Base-by-base conservation (phyloP, 1,284 basidiomycete species). In the Trichosporon faecale region DNA sequence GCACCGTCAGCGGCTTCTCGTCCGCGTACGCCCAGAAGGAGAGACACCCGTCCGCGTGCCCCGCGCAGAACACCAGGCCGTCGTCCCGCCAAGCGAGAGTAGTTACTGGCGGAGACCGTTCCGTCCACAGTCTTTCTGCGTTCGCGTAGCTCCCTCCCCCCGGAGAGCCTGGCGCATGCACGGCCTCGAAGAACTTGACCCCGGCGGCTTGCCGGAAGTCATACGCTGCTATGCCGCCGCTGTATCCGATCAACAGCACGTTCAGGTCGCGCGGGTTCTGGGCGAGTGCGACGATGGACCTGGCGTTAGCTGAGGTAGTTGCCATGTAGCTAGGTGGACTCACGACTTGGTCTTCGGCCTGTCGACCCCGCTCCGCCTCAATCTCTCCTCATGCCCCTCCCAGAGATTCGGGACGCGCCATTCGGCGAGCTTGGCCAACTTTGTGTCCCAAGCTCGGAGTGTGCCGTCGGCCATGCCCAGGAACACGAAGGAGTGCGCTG, bases 21-120 rank as follows among this genome's bases (percentile, higher is more conserved):
- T 96, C 92, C 60, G 91, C 89, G 4, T 91, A 85, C 1, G 91
- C 89, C 91, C 94, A 96, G 80, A 96, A 93, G 3, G 91, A 88
- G 63, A 98, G 87, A 65, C 89, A 90, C 9, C 94, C 94, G 80
- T 98, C 94, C n/a, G 88, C 86, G 79, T 96, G 89, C 6, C 84
- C 84, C 18, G 83, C 83, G 12, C 81, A 85, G 70, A 87, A 86
- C 18, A 84, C 80, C 9, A 84, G 79, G 1, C 86, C 87, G 70
- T 88, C 87, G 0, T 86, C 85, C 27, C 86, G 55, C 93, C 94
- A 84, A 85, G 87, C 67, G 86, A 96, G 79, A 31, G 89, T 88
- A 1, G 91, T 94, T 2, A 93, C 91, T 2, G 87, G 84, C 0
- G 91, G 89, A 37, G 88, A 85, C 2, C 94, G 88, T 78, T 92